These are phyloP conservation scores for Gaeumannomyces tritici DNA, from an alignment of 2,329 filamentous ascomycete species.

Conservation along the genomic window DNA sequence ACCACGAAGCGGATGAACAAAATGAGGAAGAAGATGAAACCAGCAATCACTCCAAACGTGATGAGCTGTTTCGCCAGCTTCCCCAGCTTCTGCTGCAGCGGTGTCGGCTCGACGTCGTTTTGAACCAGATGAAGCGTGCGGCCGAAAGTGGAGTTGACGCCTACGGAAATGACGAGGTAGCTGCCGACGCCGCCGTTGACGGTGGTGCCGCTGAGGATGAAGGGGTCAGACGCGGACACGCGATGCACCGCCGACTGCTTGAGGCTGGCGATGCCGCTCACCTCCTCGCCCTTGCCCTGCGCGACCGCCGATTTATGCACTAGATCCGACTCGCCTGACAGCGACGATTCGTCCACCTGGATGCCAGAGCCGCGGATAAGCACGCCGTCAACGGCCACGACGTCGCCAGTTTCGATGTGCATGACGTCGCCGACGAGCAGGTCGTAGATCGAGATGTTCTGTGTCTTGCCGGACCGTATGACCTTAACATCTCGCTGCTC, in stretches of 20 bases:
- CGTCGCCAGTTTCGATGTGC: conserved; percentile 56
- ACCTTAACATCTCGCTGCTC: conserved; percentile 54
- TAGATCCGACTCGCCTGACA: conserved; percentile 60
- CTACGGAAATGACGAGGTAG: conserved; percentile 46
- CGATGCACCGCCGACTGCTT: conserved; percentile 22
- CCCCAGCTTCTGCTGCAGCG: conserved; percentile 43
- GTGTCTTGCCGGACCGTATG: conserved; percentile 51
- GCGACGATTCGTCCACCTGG: conserved; percentile 61
- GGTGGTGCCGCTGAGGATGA: conserved; percentile 49
- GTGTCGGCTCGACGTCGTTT: conserved; percentile 41
- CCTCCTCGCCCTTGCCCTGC: conserved; percentile 23
- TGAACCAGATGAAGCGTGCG: conserved; percentile 46
- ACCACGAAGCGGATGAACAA: conserved; percentile 70
- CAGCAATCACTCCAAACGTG: conserved; percentile 51
- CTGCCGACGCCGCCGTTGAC: conserved; percentile 44
- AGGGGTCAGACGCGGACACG: conserved; percentile 42
- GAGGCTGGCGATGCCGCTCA: not conserved
- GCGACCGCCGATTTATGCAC: conserved; percentile 51
- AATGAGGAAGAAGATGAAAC: conserved; percentile 66
- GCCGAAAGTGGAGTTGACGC: conserved; percentile 43
- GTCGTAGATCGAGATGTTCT: conserved; percentile 52
- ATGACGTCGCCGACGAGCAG: conserved; percentile 58
- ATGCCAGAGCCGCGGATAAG: conserved; percentile 54
- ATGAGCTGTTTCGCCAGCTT: conserved; percentile 31
- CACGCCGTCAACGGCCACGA: conserved; percentile 57